Evolutionary conservation across 164 flowering plant genomes (phyloP).

Genomic region (Brasenia schreberi): DNA sequence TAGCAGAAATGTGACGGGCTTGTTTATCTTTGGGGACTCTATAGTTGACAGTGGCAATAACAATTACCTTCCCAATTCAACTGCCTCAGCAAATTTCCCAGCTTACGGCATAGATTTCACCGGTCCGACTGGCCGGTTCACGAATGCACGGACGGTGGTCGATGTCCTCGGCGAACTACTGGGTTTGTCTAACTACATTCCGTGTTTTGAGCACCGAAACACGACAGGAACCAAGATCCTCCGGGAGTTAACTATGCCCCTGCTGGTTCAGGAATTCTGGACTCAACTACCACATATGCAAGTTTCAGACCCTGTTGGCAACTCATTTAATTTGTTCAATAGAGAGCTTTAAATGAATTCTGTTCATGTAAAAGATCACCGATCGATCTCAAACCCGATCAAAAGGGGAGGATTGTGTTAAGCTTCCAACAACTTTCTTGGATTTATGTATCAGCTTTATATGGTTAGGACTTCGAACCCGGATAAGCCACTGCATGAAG

Average conservation of each 20-base stretch:
- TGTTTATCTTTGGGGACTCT: neutral
- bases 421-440: too few species aligned
- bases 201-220: neutral
- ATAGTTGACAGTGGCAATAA: neutral
- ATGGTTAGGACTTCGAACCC: too few species aligned
- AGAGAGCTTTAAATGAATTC: too few species aligned
- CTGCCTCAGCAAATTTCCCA: neutral
- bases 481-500: too few species aligned
- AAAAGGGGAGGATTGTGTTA: too few species aligned
- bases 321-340: too few species aligned
- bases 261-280: constrained; percentile 6
- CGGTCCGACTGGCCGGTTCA: constrained; percentile 56
- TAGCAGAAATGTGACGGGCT: neutral
- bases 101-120: neutral
- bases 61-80: neutral
- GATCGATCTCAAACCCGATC: too few species aligned
- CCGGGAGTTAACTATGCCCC: constrained; percentile 6
- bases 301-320: too few species aligned
- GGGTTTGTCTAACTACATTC: neutral
- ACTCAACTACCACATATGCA: neutral
- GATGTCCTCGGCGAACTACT: constrained; percentile 24
- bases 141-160: constrained; percentile 40
- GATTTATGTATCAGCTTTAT: too few species aligned
- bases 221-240: neutral
- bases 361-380: too few species aligned